Conservation (phyloP, 2,329 filamentous ascomycete species). For the Ophiostoma triangulosporum region DNA sequence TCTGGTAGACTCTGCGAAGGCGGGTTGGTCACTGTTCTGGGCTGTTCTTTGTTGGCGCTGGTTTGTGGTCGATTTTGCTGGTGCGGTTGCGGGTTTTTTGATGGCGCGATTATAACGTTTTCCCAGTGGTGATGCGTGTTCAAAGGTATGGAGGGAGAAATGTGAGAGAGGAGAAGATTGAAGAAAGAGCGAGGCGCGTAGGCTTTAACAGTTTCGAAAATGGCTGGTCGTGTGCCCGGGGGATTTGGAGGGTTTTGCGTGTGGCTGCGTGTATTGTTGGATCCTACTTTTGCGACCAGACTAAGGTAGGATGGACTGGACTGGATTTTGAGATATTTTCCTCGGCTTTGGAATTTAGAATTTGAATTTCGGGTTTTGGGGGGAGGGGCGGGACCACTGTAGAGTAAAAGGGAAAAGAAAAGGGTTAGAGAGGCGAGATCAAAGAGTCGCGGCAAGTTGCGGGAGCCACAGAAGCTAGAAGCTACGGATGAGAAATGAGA, state of each 20-base stretch:
- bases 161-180: background rate
- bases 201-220: background rate
- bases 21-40: background rate
- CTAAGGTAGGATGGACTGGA: background rate
- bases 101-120: background rate
- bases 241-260: too few relatives aligned
- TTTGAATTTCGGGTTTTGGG: background rate
- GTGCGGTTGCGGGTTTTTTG: too few relatives aligned
- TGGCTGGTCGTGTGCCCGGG: background rate
- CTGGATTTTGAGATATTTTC: background rate
- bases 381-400: constrained; percentile 1
- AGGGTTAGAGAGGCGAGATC: background rate
- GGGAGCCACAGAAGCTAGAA: constrained; percentile 1
- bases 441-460: background rate
- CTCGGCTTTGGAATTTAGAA: background rate
- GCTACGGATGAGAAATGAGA: constrained; percentile 1
- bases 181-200: background rate
- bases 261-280: background rate
- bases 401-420: background rate
- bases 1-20: too few relatives aligned
- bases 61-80: too few relatives aligned
- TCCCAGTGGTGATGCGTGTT: background rate
- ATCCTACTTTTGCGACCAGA: too few relatives aligned
- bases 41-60: background rate
- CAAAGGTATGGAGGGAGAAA: background rate